A percentile compares a stretch with the other conserved stretches of the same genome.
Conservation (phyloP, 345 rosid species). For the Hypericum perforatum region DNA sequence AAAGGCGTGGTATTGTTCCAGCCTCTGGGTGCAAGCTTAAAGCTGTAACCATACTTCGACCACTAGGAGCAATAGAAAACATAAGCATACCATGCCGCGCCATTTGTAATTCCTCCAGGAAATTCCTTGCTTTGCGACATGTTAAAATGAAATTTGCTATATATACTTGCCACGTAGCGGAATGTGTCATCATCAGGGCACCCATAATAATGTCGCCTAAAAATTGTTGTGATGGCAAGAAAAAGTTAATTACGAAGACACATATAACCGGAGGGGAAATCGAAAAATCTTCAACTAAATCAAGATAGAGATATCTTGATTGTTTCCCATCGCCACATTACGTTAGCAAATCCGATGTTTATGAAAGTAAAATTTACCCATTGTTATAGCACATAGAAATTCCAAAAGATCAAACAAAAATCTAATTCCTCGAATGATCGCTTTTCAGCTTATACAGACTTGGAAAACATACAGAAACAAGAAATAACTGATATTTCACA, state of each 20-base stretch:
- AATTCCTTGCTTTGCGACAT: constrained; percentile 93
- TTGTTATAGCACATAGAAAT: too few species aligned
- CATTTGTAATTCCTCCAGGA: constrained; percentile 84
- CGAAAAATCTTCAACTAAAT: too few species aligned
- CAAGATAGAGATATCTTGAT: too few species aligned
- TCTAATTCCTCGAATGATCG: too few species aligned
- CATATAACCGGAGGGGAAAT: background rate
- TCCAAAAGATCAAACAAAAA: too few species aligned
- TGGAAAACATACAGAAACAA: too few species aligned
- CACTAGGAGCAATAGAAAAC: background rate
- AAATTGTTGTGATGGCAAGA: constrained; percentile 14
- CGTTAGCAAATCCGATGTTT: too few species aligned
- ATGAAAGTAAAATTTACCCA: too few species aligned
- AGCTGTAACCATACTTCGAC: constrained; percentile 3
- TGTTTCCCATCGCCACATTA: too few species aligned
- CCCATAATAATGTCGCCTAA: constrained; percentile 68
- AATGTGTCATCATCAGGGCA: constrained; percentile 91
- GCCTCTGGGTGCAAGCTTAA: background rate
- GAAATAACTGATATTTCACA: too few species aligned
- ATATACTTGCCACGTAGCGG: constrained; percentile 63
- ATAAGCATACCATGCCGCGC: constrained; percentile 67
- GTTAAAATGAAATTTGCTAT: constrained; percentile 75
- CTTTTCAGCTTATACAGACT: too few species aligned
- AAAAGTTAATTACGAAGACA: constrained; percentile 4
- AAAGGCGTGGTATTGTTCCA: background rate